These are phyloP conservation scores for Fusarium solani-melongenae DNA, from an alignment of 2,329 filamentous ascomycete species.

Conservation along the genomic window DNA sequence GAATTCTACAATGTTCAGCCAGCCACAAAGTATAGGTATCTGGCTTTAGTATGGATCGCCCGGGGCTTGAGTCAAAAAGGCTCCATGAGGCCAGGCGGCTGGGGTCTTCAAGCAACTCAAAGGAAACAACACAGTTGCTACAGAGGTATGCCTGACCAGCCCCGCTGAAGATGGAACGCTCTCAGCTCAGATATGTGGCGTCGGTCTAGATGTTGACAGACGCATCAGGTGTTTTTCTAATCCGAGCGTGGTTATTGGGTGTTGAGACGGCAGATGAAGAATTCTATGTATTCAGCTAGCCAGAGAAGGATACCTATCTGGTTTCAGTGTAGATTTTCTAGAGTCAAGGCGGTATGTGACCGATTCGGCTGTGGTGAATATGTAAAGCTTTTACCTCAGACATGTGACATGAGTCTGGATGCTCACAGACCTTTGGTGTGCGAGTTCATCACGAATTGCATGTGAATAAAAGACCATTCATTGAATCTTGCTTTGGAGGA, in stretches of 20 bases:
- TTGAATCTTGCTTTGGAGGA: neutral
- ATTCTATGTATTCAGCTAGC: neutral
- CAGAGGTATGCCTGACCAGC: neutral
- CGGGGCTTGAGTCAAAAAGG: too few species aligned
- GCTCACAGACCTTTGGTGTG: too few species aligned
- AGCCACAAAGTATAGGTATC: too few species aligned
- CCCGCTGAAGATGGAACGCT: neutral
- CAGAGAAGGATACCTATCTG: rapidly evolving
- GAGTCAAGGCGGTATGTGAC: neutral
- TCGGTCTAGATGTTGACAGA: neutral
- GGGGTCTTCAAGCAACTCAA: too few species aligned
- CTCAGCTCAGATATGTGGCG: neutral
- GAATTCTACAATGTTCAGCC: neutral
- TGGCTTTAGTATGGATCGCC: neutral
- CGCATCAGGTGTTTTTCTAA: neutral
- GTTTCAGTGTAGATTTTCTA: neutral
- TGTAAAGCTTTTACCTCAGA: neutral
- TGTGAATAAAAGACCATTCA: neutral
- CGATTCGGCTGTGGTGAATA: neutral
- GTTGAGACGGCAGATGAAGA: neutral
- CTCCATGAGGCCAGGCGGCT: too few species aligned
- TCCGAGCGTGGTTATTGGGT: neutral
- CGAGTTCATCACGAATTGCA: rapidly evolving
- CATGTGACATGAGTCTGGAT: neutral
- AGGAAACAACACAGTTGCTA: too few species aligned